These are phyloP conservation scores for Saccharomyces eubayanus DNA, from an alignment of 805 yeast species.

Conservation along the genomic window DNA sequence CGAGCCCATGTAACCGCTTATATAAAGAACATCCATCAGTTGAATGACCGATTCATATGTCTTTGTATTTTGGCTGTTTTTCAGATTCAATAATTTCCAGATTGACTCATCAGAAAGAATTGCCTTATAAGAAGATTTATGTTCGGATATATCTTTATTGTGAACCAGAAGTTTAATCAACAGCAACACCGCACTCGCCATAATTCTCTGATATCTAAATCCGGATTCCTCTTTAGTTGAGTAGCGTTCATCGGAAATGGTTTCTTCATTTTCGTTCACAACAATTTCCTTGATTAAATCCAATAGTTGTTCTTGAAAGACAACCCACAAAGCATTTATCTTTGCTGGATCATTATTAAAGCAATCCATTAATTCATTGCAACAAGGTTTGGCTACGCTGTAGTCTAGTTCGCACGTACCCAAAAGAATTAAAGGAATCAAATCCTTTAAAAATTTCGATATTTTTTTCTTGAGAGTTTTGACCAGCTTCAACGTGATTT, in stretches of 20 bases:
- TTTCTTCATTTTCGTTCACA: constrained; percentile 47
- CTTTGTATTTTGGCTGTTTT: constrained; percentile 33
- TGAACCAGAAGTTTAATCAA: constrained; percentile 30
- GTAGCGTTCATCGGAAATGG: constrained; percentile 69
- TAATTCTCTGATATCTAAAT: constrained; percentile 52
- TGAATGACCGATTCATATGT: constrained; percentile 37
- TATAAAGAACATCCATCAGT: constrained; percentile 30
- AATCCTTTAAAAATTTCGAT: constrained; percentile 58
- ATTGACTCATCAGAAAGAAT: constrained; percentile 37
- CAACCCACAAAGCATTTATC: constrained; percentile 49
- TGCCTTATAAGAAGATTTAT: constrained; percentile 18
- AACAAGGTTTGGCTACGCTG: constrained; percentile 45
- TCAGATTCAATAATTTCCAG: constrained; percentile 36
- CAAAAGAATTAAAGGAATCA: constrained; percentile 64
- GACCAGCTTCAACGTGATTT: constrained; percentile 51
- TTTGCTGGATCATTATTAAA: constrained; percentile 51
- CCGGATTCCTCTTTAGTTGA: constrained; percentile 57
- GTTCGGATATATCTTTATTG: constrained; percentile 15
- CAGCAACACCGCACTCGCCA: constrained; percentile 43
- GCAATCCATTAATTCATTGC: constrained; percentile 39
- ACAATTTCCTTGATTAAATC: constrained; percentile 47
- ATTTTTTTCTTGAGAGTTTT: constrained; percentile 44
- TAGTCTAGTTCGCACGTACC: constrained; percentile 68
- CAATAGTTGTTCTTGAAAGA: constrained; percentile 49
- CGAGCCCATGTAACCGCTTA: constrained; percentile 10